Conservation (phyloP, 1,284 basidiomycete genomes). For the Apiotrichum porosum region DNA sequence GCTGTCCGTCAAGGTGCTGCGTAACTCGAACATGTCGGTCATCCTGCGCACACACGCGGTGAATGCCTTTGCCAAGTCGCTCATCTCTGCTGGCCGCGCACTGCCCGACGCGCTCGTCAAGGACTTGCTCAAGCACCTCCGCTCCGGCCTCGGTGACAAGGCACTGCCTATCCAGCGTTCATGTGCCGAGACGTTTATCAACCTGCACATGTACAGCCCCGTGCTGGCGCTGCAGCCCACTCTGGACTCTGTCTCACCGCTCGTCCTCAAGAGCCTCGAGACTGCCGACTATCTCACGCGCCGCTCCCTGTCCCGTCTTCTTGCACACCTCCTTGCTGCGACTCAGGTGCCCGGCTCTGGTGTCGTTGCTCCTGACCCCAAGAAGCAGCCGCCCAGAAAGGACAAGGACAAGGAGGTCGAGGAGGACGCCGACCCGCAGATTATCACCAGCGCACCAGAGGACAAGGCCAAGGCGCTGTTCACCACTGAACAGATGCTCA, state of each 20-base stretch:
- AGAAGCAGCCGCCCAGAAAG: conserved; percentile 59
- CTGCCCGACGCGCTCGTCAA: conserved; percentile 71
- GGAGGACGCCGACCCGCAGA: conserved; percentile 55
- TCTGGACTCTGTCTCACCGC: conserved; percentile 50
- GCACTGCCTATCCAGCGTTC: conserved; percentile 80
- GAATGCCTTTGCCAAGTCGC: conserved; percentile 66
- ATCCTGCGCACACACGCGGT: conserved; percentile 80
- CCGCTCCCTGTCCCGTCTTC: conserved; percentile 68
- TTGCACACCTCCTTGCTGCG: conserved; percentile 75
- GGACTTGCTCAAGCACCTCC: conserved; percentile 82
- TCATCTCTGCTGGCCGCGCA: conserved; percentile 72
- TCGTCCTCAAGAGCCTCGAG: conserved; percentile 74
- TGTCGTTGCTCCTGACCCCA: conserved; percentile 51
- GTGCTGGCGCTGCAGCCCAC: conserved; percentile 33
- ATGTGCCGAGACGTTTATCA: conserved; percentile 57
- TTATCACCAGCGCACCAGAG: conserved; percentile 52
- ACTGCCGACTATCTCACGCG: conserved; percentile 78
- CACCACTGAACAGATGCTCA: conserved; percentile 74
- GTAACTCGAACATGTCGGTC: conserved; percentile 66
- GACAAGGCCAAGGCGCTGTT: conserved; percentile 69
- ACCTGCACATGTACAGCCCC: conserved; percentile 31
- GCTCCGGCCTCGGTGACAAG: conserved; percentile 71
- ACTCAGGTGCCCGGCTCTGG: conserved; percentile 71
- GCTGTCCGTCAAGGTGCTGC: conserved; percentile 60
- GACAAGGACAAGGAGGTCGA: conserved; percentile 56